A percentile compares a stretch with the other conserved stretches of the same genome.
Conservation (phyloP, 345 rosid genomes). For the Aethionema arabicum region DNA sequence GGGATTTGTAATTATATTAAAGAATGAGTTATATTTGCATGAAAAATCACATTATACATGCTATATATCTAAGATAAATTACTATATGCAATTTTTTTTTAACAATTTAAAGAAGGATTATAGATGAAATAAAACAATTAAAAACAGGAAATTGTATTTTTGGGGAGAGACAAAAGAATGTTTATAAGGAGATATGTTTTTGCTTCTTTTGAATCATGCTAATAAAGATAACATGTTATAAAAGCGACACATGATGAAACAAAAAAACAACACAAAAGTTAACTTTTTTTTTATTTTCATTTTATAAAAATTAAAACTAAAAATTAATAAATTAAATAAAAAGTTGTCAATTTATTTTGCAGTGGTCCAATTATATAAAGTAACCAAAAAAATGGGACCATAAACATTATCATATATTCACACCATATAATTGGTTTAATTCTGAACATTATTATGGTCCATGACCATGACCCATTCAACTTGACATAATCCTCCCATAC, state of each 20-base stretch:
- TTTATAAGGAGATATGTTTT: slow-evolving; percentile 20
- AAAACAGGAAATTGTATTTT: slow-evolving; percentile 1
- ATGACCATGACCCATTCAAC: no score
- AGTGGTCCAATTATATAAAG: slow-evolving; percentile 27
- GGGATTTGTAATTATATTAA: no score
- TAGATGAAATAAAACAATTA: background rate
- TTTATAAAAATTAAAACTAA: slow-evolving; percentile 21
- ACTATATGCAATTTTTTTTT: no score
- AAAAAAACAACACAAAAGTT: slow-evolving; percentile 24
- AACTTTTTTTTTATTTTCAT: slow-evolving; percentile 8
- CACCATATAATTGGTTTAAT: no score
- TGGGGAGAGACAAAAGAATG: slow-evolving; percentile 15
- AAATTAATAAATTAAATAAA: background rate
- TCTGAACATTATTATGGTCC: no score
- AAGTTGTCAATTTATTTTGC: background rate
- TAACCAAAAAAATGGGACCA: background rate
- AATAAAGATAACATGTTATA: slow-evolving; percentile 28
- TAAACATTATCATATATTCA: background rate
- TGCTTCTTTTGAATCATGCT: slow-evolving; percentile 19
- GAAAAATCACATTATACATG: no score
- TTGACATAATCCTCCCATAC: no score
- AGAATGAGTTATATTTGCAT: no score
- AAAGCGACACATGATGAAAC: slow-evolving; percentile 29
- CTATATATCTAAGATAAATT: no score
- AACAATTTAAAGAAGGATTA: slow-evolving; percentile 21